Evolutionary conservation across 768 basidiomycete species (phyloP), one percentile per base, ranked within the genome.

Genomic region (Boletus pseudo-olivaceus): DNA sequence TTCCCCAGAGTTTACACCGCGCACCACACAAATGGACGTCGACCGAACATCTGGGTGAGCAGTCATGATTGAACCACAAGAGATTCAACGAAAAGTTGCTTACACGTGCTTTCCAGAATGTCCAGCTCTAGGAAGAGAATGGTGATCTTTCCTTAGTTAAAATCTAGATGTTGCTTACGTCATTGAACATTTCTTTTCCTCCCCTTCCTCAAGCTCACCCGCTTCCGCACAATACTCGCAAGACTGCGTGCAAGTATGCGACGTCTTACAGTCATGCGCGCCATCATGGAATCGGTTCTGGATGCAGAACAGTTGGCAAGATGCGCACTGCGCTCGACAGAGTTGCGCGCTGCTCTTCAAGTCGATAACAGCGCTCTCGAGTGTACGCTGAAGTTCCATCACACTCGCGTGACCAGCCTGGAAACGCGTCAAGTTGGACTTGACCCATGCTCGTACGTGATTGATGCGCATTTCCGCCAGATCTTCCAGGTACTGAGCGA

Each of bases 101-200:
- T 62, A 84, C 83, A 83, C 69, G 54, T 84, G 83, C 11, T 69
- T 70, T 17, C 79, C 81, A 34, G 75, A 61, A 62, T 84, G 84
- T 1, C 83, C 83, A 44, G 82, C 83, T 3, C 82, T 84, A 44
- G 3, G 11, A 29, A 47, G 12, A 30, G 19, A 34, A 44, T 30
- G 27, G 17, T 51, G 4, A 50, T 6, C 2, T 15, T 23, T 19
- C 19, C 14, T 8, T 3, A 10, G 33, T 10, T 40, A 41, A 33
- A n/a, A 14, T 38, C 9, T 10, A 14, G 32, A 26, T 20, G 10
- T 30, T 4, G 70, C 82, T 59, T 60, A 83, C 82, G 66, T 69
- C 57, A 78, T 72, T 10, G 76, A 68, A 56, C 83, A 85, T 17
- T 47, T 35, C 56, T 71, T 72, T 11, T 56, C 60, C 37, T 56